Evolutionary conservation across 2,329 filamentous ascomycete genomes (phyloP).

Genomic region (Trichoderma endophyticum): DNA sequence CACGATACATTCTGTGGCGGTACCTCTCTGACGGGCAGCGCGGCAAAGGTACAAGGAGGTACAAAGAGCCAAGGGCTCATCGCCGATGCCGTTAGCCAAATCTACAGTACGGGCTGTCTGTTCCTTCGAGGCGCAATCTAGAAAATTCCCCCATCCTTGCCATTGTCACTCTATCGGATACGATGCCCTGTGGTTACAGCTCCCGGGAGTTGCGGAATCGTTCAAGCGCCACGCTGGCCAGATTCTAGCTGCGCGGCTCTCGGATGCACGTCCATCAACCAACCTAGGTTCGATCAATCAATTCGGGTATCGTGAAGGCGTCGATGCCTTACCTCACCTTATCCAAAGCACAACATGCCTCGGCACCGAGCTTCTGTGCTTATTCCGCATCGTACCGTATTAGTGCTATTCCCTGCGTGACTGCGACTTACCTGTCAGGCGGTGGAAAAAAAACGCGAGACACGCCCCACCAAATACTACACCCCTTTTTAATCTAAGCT

Average conservation of each 20-base stretch:
- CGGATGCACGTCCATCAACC: neutral
- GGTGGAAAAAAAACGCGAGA: no score
- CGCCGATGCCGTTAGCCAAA: neutral
- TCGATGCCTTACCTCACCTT: neutral
- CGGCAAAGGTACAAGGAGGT: neutral
- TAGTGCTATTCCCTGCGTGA: neutral
- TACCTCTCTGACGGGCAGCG: neutral
- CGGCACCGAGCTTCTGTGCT: neutral
- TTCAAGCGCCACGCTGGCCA: neutral
- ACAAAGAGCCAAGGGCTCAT: neutral
- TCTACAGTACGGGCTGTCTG: neutral
- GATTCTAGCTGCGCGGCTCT: neutral
- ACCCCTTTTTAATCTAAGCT: no score
- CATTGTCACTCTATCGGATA: neutral
- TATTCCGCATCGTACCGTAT: neutral
- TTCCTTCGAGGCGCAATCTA: conserved; percentile 15
- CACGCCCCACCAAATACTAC: no score
- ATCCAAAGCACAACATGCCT: neutral
- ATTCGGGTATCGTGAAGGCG: neutral
- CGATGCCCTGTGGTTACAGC: neutral
- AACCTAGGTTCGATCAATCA: neutral
- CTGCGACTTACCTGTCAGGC: neutral
- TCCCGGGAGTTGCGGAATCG: neutral
- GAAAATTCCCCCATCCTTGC: conserved; percentile 7
- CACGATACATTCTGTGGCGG: neutral